These are phyloP conservation scores for Neofusicoccum sp. DNA, from an alignment of 2,329 filamentous ascomycete species.

Conservation along the genomic window DNA sequence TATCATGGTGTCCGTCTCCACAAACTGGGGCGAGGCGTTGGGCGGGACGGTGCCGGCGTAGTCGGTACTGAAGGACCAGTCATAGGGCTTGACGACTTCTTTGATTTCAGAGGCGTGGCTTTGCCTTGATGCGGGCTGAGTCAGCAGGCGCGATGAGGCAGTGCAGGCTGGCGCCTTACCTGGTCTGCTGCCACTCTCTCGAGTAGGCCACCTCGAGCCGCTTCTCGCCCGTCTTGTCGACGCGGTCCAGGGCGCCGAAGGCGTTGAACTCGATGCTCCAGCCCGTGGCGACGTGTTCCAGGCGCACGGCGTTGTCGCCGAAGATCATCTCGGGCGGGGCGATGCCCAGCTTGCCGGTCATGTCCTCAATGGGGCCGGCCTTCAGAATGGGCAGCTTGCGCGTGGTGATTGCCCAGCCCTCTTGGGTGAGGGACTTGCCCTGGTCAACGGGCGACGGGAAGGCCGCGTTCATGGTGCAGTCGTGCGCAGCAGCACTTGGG, in stretches of 20 bases:
- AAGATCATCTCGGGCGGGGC: constrained; percentile 98
- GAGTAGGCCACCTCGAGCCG: constrained; percentile 96
- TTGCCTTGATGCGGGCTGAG: constrained; percentile 52
- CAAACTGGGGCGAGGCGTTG: constrained; percentile 31
- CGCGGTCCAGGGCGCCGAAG: constrained; percentile 80
- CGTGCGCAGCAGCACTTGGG: neutral
- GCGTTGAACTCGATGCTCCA: constrained; percentile 83
- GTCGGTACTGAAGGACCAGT: constrained; percentile 94
- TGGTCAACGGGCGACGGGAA: constrained; percentile 21
- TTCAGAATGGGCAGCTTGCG: constrained; percentile 95
- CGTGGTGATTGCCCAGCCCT: constrained; percentile 70
- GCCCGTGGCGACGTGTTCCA: constrained; percentile 70
- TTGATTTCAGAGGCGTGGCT: constrained; percentile 83
- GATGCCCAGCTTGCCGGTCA: constrained; percentile 77
- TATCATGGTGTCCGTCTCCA: constrained; percentile 57
- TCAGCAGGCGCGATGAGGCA: neutral
- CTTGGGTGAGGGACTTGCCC: constrained; percentile 36
- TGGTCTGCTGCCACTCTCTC: constrained; percentile 75
- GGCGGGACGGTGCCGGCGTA: constrained; percentile 70
- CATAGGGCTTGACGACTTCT: constrained; percentile 91
- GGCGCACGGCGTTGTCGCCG: constrained; percentile 81
- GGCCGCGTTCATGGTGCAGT: neutral
- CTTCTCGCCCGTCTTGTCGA: constrained; percentile 87
- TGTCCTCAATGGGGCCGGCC: constrained; percentile 80
- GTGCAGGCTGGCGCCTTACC: constrained; percentile 44